A percentile compares a stretch with the other conserved stretches of the same genome.
Conservation (phyloP, 2,329 filamentous ascomycete genomes). For the Nemania bipapillata region DNA sequence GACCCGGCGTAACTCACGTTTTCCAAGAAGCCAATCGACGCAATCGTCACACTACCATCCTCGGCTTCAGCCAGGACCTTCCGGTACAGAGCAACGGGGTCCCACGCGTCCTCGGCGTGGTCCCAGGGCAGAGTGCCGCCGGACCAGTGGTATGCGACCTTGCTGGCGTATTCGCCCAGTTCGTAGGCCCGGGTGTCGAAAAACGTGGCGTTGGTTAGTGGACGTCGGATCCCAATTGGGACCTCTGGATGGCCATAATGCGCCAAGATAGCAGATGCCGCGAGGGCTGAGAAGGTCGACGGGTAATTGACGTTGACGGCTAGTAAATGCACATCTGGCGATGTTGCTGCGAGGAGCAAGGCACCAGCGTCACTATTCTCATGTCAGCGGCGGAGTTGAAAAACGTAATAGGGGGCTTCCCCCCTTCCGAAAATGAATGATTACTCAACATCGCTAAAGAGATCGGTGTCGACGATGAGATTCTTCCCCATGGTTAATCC, state of each 20-base stretch:
- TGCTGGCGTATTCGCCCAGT: conserved; percentile 59
- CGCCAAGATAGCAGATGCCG: conserved; percentile 48
- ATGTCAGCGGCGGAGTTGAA: not conserved
- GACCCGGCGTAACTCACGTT: conserved; percentile 48
- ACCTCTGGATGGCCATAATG: conserved; percentile 37
- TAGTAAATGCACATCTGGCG: conserved; percentile 53
- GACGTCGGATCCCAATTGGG: conserved; percentile 55
- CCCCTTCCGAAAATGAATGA: conserved; percentile 8
- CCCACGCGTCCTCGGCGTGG: conserved; percentile 53
- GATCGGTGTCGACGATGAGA: conserved; percentile 60
- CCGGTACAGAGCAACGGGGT: conserved; percentile 60
- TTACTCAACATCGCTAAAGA: conserved; percentile 61
- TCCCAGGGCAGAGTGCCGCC: conserved; percentile 53
- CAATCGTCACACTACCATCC: conserved; percentile 58
- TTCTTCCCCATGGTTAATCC: conserved; percentile 47
- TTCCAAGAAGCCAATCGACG: conserved; percentile 59
- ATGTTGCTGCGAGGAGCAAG: conserved; percentile 56
- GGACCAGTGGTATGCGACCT: conserved; percentile 57
- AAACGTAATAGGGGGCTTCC: not conserved
- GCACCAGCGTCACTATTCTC: conserved; percentile 55
- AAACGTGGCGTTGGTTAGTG: conserved; percentile 57
- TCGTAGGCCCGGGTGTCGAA: conserved; percentile 56
- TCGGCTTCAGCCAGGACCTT: conserved; percentile 55
- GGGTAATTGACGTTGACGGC: conserved; percentile 57
- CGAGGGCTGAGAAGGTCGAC: conserved; percentile 55